These are phyloP conservation scores for Danielozyma ontarioensis DNA, from an alignment of 805 yeast genomes.

Conservation along the genomic window DNA sequence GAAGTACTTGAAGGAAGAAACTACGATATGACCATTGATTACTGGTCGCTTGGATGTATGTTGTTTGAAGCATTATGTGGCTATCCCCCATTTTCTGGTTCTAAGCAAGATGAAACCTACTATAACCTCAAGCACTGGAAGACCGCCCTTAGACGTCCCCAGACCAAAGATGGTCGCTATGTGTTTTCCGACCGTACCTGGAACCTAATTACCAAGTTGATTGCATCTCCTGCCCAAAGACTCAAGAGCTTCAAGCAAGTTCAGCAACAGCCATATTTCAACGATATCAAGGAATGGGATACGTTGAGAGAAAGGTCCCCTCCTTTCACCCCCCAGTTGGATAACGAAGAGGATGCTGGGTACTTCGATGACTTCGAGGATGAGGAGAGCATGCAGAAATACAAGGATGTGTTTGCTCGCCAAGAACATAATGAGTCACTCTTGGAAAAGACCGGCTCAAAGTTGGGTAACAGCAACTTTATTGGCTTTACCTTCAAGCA, in stretches of 20 bases:
- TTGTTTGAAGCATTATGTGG: slow-evolving; percentile 94
- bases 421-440: slow-evolving; percentile 78
- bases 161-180: slow-evolving; percentile 82
- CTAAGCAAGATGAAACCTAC: slow-evolving; percentile 90
- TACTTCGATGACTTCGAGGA: slow-evolving; percentile 96
- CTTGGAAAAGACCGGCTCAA: slow-evolving; percentile 60
- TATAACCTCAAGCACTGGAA: slow-evolving; percentile 91
- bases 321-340: slow-evolving; percentile 95
- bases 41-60: slow-evolving; percentile 98
- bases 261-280: slow-evolving; percentile 72
- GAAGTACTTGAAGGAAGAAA: slow-evolving; percentile 93
- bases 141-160: slow-evolving; percentile 82
- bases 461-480: slow-evolving; percentile 48
- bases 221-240: slow-evolving; percentile 74
- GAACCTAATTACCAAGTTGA: slow-evolving; percentile 74
- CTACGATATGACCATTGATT: slow-evolving; percentile 94
- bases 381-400: slow-evolving; percentile 95
- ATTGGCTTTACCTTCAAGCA: slow-evolving; percentile 97
- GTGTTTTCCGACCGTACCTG: slow-evolving; percentile 96
- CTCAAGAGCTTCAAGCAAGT: slow-evolving; percentile 77
- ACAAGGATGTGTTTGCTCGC: slow-evolving; percentile 94
- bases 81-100: slow-evolving; percentile 95
- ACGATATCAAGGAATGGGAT: slow-evolving; percentile 72
- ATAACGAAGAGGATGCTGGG: slow-evolving; percentile 97
- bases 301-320: slow-evolving; percentile 67